Evolutionary conservation across 352 stramenopile species (phyloP).

Genomic region (Globisporangium cederbergense): DNA sequence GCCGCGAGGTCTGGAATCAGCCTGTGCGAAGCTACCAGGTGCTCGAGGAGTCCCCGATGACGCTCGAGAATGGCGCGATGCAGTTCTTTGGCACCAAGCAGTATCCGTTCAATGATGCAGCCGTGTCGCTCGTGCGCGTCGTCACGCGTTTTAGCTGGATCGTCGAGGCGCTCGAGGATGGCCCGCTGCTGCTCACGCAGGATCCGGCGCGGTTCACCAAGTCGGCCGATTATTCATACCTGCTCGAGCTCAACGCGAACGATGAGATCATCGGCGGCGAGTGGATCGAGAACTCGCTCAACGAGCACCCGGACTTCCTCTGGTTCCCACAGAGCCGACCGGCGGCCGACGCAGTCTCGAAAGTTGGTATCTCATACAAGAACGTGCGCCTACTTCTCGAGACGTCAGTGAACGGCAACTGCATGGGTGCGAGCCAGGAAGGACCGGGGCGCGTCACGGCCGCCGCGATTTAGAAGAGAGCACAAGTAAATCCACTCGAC

Average conservation of each 20-base stretch:
- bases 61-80: conserved; percentile 23
- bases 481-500: no score
- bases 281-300: conserved; percentile 11
- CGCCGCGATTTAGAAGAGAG: neutral
- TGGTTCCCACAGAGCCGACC: conserved; percentile 7
- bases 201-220: conserved; percentile 5
- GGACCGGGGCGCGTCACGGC: neutral
- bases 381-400: conserved; percentile 6
- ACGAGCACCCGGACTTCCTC: conserved; percentile 12
- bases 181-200: conserved; percentile 15
- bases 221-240: conserved; percentile 5
- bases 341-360: neutral
- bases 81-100: conserved; percentile 36
- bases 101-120: conserved; percentile 59
- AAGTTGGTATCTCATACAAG: conserved; percentile 12
- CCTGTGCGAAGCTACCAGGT: conserved; percentile 41
- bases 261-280: conserved; percentile 13
- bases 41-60: conserved; percentile 30
- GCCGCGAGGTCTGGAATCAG: conserved; percentile 56
- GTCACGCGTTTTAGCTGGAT: conserved; percentile 54
- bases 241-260: conserved; percentile 13
- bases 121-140: conserved; percentile 40
- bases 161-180: conserved; percentile 44
- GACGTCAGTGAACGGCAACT: conserved; percentile 11
- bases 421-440: conserved; percentile 6